phyloP scores from a whole-genome alignment of 352 stramenopile species.

The Ophiocytium majus region DNA sequence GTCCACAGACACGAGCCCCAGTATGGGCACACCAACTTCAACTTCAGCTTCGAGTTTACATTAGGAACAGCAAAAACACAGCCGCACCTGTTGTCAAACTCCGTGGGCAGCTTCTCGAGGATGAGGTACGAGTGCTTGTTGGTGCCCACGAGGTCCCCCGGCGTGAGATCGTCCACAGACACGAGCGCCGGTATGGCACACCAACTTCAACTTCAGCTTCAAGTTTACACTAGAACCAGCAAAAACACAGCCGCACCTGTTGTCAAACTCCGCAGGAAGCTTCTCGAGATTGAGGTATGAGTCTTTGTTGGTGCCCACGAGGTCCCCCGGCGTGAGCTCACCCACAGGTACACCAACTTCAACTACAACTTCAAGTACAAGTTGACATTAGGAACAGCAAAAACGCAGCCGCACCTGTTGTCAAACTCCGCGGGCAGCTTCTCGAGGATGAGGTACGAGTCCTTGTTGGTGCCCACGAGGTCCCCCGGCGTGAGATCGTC shows the following conservation, averaged over 20 bases:
- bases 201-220: no score
- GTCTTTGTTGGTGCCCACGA: constrained; percentile 98
- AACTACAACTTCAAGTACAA: no score
- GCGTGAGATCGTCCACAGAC: constrained; percentile 78
- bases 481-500: constrained; percentile 91
- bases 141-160: constrained; percentile 92
- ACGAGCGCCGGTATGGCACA: constrained; percentile 93
- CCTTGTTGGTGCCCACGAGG: constrained; percentile 98
- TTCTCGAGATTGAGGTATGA: constrained; percentile 96
- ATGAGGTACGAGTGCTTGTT: constrained; percentile 99
- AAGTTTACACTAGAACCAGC: no score
- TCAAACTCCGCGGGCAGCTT: constrained; percentile 98
- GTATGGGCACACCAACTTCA: no score
- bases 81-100: constrained; percentile 95
- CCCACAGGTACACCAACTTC: constrained; percentile 78
- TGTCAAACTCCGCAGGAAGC: constrained; percentile 92
- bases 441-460: constrained; percentile 97
- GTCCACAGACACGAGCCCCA: constrained; percentile 86
- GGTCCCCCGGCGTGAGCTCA: constrained; percentile 87
- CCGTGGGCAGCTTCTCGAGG: constrained; percentile 91
- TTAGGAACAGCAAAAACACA: no score
- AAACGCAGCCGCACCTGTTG: constrained; percentile 46
- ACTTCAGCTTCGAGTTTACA: no score
- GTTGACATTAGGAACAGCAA: no score
- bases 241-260: no score